Evolutionary conservation across 805 yeast species (phyloP), one percentile per base, ranked within the genome.

Genomic region (Jamesozyma hellenica): DNA sequence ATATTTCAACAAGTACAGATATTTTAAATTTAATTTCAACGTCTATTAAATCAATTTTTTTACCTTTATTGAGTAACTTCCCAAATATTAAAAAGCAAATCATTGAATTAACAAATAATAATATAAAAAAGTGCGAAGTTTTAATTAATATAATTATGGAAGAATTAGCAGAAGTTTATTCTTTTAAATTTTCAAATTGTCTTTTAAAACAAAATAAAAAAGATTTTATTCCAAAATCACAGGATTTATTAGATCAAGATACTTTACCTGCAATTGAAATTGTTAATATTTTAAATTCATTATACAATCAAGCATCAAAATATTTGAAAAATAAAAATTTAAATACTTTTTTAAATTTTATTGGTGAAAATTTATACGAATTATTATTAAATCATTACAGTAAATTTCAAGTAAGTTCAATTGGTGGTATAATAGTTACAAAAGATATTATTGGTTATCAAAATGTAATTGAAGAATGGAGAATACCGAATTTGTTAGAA

Each of bases 361-460:
- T 82, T 9, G 92, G 94, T 2, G 57, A 67, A 40, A 69, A 68
- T 18, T 65, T 82, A 30, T 70, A 81, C 49, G 68, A 68, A 21
- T 66, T 74, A 33, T 62, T 90, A 35, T 64, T 85, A 49, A 73
- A 69, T 21, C 96, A 88, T 55, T 79, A 80, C 57, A 77, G 78
- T 44, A 82, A 78, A 51, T 83, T 75, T 55, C 76, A 74, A 31
- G 84, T 88, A 46, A 82, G 76, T 49, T 77, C 86, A 1, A 74
- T 78, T 6, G 97, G 96, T 39, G 95, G 95, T 25, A 69, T 80
- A 44, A 75, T 82, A 12, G 72, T 85, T 12, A 83, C 94, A 0
- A 82, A 80, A 51, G 96, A 88, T 60, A 77, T 83, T 7, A 81
- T 82, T 29, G 74, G 82, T 34, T 84, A 80, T 53, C 90, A 85